Conservation (phyloP, 192 early-diverging fungal species). For the Pilaira anomala region DNA sequence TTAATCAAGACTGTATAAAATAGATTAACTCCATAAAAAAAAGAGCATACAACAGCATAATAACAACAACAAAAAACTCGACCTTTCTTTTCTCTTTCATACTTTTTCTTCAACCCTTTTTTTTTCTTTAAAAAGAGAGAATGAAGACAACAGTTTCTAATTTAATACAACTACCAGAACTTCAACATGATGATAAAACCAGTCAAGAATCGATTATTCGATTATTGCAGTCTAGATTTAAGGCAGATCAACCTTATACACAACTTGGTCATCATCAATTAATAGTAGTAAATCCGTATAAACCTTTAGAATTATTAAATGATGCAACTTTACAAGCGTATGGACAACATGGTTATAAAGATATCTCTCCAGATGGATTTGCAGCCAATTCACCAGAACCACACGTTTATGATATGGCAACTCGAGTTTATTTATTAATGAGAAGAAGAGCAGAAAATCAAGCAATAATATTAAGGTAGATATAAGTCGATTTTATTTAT, state of each 20-base stretch:
- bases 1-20: too few species aligned
- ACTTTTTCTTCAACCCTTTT: too few species aligned
- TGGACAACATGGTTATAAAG: conserved; percentile 52
- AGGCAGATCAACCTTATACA: conserved; percentile 51
- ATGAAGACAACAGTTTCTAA: not conserved
- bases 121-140: too few species aligned
- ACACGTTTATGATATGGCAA: conserved; percentile 67
- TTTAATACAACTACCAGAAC: conserved; percentile 15
- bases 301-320: conserved; percentile 40
- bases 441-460: conserved; percentile 67
- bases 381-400: conserved; percentile 37
- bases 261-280: conserved; percentile 45
- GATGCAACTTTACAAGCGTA: conserved; percentile 47
- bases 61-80: too few species aligned
- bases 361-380: conserved; percentile 27
- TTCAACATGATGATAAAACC: not conserved
- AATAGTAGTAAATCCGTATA: conserved; percentile 49
- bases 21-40: too few species aligned
- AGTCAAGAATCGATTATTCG: conserved; percentile 5
- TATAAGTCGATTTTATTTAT: not conserved
- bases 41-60: too few species aligned
- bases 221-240: conserved; percentile 41
- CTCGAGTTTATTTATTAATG: conserved; percentile 68
- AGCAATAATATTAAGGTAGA: conserved; percentile 58
- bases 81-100: too few species aligned